Evolutionary conservation across 768 basidiomycete species (phyloP).

Genomic region (Boletus eberwhitei): DNA sequence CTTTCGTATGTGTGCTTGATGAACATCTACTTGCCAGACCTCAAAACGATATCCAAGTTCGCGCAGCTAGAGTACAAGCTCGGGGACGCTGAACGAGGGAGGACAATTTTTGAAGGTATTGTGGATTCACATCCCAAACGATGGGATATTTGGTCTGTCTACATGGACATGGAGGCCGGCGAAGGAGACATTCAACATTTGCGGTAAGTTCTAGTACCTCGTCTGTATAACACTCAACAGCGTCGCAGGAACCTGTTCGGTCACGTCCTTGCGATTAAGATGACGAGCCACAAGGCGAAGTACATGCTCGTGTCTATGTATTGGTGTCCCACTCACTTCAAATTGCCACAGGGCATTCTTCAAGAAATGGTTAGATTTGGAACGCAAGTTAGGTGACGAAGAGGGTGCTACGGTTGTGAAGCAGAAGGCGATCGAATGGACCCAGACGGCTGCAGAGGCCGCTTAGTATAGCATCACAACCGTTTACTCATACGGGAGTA

Average conservation of each 20-base stretch:
- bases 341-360: slow-evolving; percentile 70
- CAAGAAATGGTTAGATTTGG: slow-evolving; percentile 95
- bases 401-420: slow-evolving; percentile 80
- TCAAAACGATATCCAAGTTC: slow-evolving; percentile 94
- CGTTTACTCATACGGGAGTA: slow-evolving; percentile 32
- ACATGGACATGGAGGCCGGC: slow-evolving; percentile 93
- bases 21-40: slow-evolving; percentile 47
- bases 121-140: slow-evolving; percentile 93
- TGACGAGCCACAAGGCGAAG: slow-evolving; percentile 96
- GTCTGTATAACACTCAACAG: background rate
- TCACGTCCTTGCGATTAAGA: slow-evolving; percentile 76
- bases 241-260: slow-evolving; percentile 76
- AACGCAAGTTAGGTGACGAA: slow-evolving; percentile 83
- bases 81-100: slow-evolving; percentile 92
- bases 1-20: background rate
- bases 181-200: slow-evolving; percentile 76
- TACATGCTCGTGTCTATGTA: slow-evolving; percentile 39
- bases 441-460: slow-evolving; percentile 49
- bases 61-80: slow-evolving; percentile 93
- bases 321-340: slow-evolving; percentile 3
- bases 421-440: slow-evolving; percentile 89
- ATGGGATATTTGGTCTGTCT: slow-evolving; percentile 93
- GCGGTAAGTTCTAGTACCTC: slow-evolving; percentile 43
- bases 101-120: slow-evolving; percentile 95
- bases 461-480: slow-evolving; percentile 14